A percentile compares a stretch with the other conserved stretches of the same genome.
Evolutionary conservation across 1,139 yeast species (phyloP).

Genomic region (Blastobotrys malaysiensis): DNA sequence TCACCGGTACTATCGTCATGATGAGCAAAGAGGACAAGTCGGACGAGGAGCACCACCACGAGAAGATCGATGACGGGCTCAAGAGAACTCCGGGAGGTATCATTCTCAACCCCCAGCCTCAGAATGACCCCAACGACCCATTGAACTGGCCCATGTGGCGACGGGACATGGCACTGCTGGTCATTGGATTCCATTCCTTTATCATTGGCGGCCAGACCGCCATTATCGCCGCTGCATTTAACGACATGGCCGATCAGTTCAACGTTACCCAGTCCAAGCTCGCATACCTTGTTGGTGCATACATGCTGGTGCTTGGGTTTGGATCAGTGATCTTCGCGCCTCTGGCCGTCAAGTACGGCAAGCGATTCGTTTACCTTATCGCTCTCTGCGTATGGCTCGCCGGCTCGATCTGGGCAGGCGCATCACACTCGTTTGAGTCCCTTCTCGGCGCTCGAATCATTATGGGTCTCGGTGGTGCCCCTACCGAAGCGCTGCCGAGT

Average conservation of each 20-base stretch:
- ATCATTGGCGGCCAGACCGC: conserved; percentile 63
- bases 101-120: conserved; percentile 68
- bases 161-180: conserved; percentile 48
- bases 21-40: conserved; percentile 16
- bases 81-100: conserved; percentile 50
- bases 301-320: conserved; percentile 53
- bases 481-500: conserved; percentile 57
- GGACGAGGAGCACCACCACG: conserved; percentile 10
- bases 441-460: conserved; percentile 54
- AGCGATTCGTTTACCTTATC: conserved; percentile 48
- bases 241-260: conserved; percentile 41
- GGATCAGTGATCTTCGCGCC: conserved; percentile 59
- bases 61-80: conserved; percentile 24
- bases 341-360: conserved; percentile 56
- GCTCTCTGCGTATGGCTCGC: conserved; percentile 48
- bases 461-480: conserved; percentile 56
- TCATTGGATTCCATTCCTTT: conserved; percentile 55
- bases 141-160: conserved; percentile 65
- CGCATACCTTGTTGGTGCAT: conserved; percentile 54
- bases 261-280: conserved; percentile 40
- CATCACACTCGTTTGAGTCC: conserved; percentile 44
- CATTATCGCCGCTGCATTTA: conserved; percentile 53
- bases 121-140: conserved; percentile 71
- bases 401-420: conserved; percentile 54
- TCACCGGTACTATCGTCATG: conserved; percentile 47